Base-by-base conservation (phyloP, 2,329 filamentous ascomycete species). In the Metarhizium guizhouense region DNA sequence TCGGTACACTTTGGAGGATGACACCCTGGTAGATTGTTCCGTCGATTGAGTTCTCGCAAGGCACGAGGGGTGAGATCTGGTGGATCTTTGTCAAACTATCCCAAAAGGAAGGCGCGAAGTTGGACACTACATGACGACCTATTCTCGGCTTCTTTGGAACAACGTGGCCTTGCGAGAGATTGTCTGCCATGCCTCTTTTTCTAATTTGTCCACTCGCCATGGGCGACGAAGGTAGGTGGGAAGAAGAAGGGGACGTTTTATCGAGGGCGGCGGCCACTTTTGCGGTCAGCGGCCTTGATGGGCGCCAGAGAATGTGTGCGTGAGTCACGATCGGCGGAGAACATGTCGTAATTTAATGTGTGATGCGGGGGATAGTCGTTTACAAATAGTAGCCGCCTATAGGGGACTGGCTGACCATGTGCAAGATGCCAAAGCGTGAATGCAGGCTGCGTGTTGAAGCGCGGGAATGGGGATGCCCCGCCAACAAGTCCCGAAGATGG, bases 81-180 rank as follows among this genome's bases (percentile, higher is more conserved):
- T 56, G 63, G 29, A 66, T 56, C 48, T 64, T 60, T 11, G 65
- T 63, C 38, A 69, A 52, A 6, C 59, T 59, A 45, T 67, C 63
- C 56, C 59, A 68, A 53, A 68, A 70, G 48, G 58, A 53, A 4
- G 64, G 63, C 14, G 65, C 54, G 38, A 61, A 64, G 51, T 56
- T 63, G 20, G 25, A 25, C 25, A 51, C 14, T 4, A 38, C 11
- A 25, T 16, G 16, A 45, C 18, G 6, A 25, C 42, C 42, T 45
- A 20, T 25, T 16, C 14, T 51, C 3, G 34, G 34, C 30, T 50
- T 50, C 36, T 54, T 50, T 36, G 36, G 53, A 10, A 42, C 34
- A 49, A 2, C n/a, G 3, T 40, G 6, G 42, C 51, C 34, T 53
- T 52, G 54, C 48, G 36, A 34, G 52, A 50, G 18, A 30, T 50